Percentiles rank a stretch among this genome's conserved stretches.
Evolutionary conservation across 2,329 filamentous ascomycete species (phyloP).

Genomic region (Ophiocordyceps robertsii): DNA sequence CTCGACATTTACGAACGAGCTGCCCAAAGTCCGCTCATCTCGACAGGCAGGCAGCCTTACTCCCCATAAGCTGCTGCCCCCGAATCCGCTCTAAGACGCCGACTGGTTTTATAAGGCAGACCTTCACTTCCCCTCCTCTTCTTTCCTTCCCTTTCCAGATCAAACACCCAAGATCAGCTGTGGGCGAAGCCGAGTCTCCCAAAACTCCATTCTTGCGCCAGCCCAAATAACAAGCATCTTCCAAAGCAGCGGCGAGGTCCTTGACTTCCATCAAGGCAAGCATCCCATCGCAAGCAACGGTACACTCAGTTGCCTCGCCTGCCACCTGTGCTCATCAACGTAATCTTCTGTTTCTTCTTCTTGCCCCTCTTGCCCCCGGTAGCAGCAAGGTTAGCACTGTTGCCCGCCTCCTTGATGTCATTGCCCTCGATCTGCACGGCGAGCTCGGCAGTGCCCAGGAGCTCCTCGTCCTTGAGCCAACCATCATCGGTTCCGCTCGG

Average conservation of each 20-base stretch:
- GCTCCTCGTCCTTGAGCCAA: conserved; percentile 72
- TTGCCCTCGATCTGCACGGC: conserved; percentile 45
- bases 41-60: too few species aligned
- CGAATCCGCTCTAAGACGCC: too few species aligned
- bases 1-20: too few species aligned
- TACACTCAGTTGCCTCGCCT: conserved; percentile 25
- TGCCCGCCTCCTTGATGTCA: conserved; percentile 21
- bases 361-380: conserved; percentile 32
- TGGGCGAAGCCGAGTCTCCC: not conserved
- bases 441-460: conserved; percentile 49
- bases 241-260: not conserved
- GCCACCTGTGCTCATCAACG: conserved; percentile 55
- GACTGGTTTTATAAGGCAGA: too few species aligned
- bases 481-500: conserved; percentile 48
- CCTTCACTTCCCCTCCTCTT: too few species aligned
- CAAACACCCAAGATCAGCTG: too few species aligned
- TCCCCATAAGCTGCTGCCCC: too few species aligned
- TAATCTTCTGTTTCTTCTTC: conserved; percentile 63
- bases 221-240: not conserved
- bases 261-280: not conserved
- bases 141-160: too few species aligned
- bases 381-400: conserved; percentile 2
- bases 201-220: not conserved
- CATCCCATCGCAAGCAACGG: not conserved
- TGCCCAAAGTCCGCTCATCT: too few species aligned